Percentiles rank a stretch among this genome's conserved stretches.
phyloP scores from a whole-genome alignment of 2,329 filamentous ascomycete genomes.

The Curvularia lunata region DNA sequence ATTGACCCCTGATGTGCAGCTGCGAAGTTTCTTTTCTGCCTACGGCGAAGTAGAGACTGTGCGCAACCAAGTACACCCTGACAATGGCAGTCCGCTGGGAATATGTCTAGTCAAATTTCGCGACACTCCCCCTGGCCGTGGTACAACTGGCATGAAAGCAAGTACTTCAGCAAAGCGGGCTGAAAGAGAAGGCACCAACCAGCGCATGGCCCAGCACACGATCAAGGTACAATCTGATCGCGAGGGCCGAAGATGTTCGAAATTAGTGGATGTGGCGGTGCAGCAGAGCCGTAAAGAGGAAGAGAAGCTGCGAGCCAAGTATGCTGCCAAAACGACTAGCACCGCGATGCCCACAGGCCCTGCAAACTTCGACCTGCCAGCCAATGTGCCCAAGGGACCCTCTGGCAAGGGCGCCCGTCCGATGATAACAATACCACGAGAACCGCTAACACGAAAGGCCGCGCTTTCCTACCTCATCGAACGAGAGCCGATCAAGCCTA shows the following conservation, averaged over 20 bases:
- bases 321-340: slow-evolving; percentile 37
- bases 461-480: slow-evolving; percentile 62
- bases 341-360: slow-evolving; percentile 30
- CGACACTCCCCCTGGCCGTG: slow-evolving; percentile 66
- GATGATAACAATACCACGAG: slow-evolving; percentile 48
- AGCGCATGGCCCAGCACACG: slow-evolving; percentile 76
- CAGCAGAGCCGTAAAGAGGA: slow-evolving; percentile 70
- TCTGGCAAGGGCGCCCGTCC: slow-evolving; percentile 60
- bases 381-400: slow-evolving; percentile 86
- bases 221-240: slow-evolving; percentile 89
- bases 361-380: slow-evolving; percentile 66
- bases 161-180: slow-evolving; percentile 82
- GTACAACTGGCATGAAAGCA: slow-evolving; percentile 65
- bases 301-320: slow-evolving; percentile 52
- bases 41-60: slow-evolving; percentile 90
- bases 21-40: slow-evolving; percentile 75
- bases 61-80: slow-evolving; percentile 92
- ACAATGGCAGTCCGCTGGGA: slow-evolving; percentile 91
- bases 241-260: slow-evolving; percentile 81
- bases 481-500: slow-evolving; percentile 68
- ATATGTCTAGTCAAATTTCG: slow-evolving; percentile 91
- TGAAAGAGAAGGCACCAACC: slow-evolving; percentile 75
- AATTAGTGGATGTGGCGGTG: slow-evolving; percentile 76
- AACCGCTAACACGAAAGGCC: slow-evolving; percentile 54
- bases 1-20: slow-evolving; percentile 77